These are phyloP conservation scores for Oenanthe javanica DNA, from an alignment of 140 eudicot species.

Conservation along the genomic window DNA sequence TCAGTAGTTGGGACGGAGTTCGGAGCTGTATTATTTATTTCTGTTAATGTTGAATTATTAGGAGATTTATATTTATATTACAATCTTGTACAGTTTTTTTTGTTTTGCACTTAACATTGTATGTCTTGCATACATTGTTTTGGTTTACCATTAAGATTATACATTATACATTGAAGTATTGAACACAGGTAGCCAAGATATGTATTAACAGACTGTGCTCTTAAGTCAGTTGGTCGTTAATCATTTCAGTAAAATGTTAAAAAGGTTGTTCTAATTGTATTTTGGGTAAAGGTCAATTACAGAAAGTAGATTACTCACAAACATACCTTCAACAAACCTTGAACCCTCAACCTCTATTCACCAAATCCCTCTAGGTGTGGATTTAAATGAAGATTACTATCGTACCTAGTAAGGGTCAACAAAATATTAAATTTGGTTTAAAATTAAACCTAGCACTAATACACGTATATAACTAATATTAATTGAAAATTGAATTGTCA, in stretches of 20 bases:
- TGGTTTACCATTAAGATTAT: neutral
- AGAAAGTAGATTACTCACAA: neutral
- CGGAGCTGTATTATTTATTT: neutral
- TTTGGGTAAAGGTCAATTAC: no score
- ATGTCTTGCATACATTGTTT: neutral
- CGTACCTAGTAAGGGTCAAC: neutral
- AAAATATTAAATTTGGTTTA: no score
- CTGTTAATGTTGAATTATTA: no score
- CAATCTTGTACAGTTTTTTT: neutral
- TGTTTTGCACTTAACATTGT: no score
- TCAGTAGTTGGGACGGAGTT: neutral
- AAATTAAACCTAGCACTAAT: no score
- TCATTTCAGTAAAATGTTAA: neutral
- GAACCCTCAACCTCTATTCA: no score
- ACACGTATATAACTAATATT: neutral
- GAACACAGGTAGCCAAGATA: neutral
- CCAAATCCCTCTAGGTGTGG: no score
- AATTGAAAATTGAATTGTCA: neutral
- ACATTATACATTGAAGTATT: no score
- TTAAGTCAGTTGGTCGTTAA: neutral
- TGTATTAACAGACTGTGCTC: neutral
- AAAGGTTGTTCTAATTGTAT: no score
- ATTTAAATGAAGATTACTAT: neutral
- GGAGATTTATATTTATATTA: no score
- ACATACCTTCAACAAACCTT: neutral